Conservation (phyloP, 2,329 filamentous ascomycete species). For the Aspergillus floridensis region DNA sequence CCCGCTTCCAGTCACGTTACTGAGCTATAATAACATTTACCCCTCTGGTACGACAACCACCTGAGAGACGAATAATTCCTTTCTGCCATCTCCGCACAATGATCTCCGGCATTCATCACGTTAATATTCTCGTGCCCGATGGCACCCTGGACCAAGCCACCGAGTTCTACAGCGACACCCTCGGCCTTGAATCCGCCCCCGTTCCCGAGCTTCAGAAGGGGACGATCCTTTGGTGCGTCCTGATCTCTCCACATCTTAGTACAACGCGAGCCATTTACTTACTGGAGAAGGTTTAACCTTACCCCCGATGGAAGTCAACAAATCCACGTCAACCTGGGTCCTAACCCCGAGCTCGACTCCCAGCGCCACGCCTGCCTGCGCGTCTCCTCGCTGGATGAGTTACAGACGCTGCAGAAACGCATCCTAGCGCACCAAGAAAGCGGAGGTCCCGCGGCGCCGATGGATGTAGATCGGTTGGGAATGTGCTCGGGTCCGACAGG, state of each 20-base stretch:
- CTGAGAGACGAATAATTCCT: not conserved
- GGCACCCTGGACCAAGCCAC: constrained; percentile 53
- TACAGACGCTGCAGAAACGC: constrained; percentile 48
- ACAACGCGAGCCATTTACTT: constrained; percentile 11
- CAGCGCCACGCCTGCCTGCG: constrained; percentile 60
- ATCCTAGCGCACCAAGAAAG: constrained; percentile 53
- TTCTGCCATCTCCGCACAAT: constrained; percentile 24
- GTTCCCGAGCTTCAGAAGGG: constrained; percentile 55
- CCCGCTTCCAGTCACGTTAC: not conserved
- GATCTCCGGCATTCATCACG: constrained; percentile 56
- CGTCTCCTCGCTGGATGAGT: constrained; percentile 47
- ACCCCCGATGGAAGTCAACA: constrained; percentile 53
- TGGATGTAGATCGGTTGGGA: constrained; percentile 56
- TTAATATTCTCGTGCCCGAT: constrained; percentile 58
- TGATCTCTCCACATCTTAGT: not conserved
- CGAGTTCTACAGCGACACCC: constrained; percentile 56
- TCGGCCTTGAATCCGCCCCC: constrained; percentile 53
- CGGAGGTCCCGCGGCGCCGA: constrained; percentile 52
- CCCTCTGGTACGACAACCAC: not conserved
- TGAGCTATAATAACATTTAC: too few relatives aligned
- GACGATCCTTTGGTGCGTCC: constrained; percentile 53
- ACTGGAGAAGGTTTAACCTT: constrained; percentile 52
- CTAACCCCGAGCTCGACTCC: constrained; percentile 39
- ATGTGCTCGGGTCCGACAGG: constrained; percentile 43
- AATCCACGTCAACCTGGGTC: constrained; percentile 53